Conservation (phyloP, 805 yeast species). For the Yamadazyma insecticola region DNA sequence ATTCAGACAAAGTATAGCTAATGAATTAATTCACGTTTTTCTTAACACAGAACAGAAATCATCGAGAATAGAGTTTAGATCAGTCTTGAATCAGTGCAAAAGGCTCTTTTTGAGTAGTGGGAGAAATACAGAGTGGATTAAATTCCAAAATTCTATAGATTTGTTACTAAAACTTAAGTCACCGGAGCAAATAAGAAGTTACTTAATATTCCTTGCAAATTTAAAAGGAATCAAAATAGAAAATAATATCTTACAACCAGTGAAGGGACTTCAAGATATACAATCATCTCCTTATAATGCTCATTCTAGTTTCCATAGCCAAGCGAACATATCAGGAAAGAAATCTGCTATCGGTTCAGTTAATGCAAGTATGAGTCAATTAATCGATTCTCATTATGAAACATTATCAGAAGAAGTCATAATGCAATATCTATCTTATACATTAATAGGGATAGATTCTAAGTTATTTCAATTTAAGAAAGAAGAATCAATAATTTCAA, state of each 20-base stretch:
- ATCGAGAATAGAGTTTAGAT: too few species aligned
- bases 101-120: constrained; percentile 6
- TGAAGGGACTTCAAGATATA: constrained; percentile 1
- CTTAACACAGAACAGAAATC: too few species aligned
- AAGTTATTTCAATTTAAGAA: constrained; percentile 44
- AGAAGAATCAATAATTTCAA: constrained; percentile 16
- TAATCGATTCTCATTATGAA: constrained; percentile 26
- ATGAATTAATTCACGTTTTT: constrained; percentile 26
- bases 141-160: constrained; percentile 28
- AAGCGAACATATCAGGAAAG: too few species aligned
- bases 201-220: constrained; percentile 28
- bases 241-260: background rate
- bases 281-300: constrained; percentile 14
- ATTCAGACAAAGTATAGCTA: constrained; percentile 25
- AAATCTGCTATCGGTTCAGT: too few species aligned
- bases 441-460: constrained; percentile 61
- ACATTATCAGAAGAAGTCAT: constrained; percentile 30
- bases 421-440: constrained; percentile 44
- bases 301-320: too few species aligned
- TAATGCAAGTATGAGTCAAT: constrained; percentile 7
- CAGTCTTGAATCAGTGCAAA: constrained; percentile 1
- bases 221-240: constrained; percentile 8
- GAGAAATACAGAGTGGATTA: constrained; percentile 24
- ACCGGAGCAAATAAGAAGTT: constrained; percentile 28
- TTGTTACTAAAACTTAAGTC: constrained; percentile 22